Evolutionary conservation across 2,329 filamentous ascomycete species (phyloP).

Genomic region (Trichoderma brevicompactum): DNA sequence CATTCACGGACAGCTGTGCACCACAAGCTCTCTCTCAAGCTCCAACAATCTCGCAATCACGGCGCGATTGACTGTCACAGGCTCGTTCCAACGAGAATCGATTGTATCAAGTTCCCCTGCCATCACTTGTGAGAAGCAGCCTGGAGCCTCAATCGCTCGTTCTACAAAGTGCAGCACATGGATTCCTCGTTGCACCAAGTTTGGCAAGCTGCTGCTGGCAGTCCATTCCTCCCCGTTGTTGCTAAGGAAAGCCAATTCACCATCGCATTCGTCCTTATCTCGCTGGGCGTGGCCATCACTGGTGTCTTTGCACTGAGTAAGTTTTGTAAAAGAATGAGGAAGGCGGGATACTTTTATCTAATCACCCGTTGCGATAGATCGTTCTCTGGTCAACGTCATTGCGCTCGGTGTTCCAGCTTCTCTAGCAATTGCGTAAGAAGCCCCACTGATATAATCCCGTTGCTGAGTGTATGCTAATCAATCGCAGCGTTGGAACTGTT

Average conservation of each 20-base stretch:
- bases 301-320: conserved; percentile 86
- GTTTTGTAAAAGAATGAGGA: conserved; percentile 35
- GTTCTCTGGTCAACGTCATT: conserved; percentile 76
- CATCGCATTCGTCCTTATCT: conserved; percentile 75
- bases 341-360: background rate
- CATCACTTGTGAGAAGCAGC: conserved; percentile 10
- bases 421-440: conserved; percentile 81
- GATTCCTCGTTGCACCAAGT: conserved; percentile 83
- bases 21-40: background rate
- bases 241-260: conserved; percentile 84
- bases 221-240: conserved; percentile 79
- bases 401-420: conserved; percentile 85
- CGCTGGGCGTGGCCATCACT: conserved; percentile 72
- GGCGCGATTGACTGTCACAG: conserved; percentile 18
- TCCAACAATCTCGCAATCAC: conserved; percentile 23
- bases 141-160: conserved; percentile 15
- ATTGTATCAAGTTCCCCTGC: conserved; percentile 16
- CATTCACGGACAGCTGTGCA: conserved; percentile 34
- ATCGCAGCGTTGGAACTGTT: conserved; percentile 82
- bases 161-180: conserved; percentile 54
- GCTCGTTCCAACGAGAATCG: background rate
- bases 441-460: background rate
- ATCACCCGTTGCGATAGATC: conserved; percentile 59
- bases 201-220: conserved; percentile 90
- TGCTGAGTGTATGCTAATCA: conserved; percentile 33